Conservation (phyloP, 148 eudicot genomes). For the Euryodendron excelsum region DNA sequence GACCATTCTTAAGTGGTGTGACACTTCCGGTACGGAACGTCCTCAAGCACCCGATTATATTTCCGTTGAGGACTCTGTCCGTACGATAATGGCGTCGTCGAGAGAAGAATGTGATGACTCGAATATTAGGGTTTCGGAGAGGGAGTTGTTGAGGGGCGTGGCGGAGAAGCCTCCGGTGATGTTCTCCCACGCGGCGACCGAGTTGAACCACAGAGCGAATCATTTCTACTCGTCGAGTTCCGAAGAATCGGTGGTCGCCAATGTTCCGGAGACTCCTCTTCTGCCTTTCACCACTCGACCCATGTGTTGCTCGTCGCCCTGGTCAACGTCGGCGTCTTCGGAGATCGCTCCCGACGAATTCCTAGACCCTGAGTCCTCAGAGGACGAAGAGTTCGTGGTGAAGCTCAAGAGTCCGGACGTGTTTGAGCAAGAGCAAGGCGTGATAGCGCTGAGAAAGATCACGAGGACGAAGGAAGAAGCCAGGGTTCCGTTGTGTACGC, state of each 20-base stretch:
- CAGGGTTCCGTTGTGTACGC: constrained; percentile 54
- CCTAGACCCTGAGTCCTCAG: constrained; percentile 17
- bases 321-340: constrained; percentile 51
- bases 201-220: constrained; percentile 48
- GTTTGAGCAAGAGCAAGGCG: constrained; percentile 54
- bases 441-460: constrained; percentile 42
- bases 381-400: constrained; percentile 45
- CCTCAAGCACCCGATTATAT: constrained; percentile 36
- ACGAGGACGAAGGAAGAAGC: constrained; percentile 56
- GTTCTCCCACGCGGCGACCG: constrained; percentile 58
- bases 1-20: constrained; percentile 67
- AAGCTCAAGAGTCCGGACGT: constrained; percentile 50
- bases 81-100: constrained; percentile 10
- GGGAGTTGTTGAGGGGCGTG: constrained; percentile 50
- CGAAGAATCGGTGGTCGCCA: constrained; percentile 74
- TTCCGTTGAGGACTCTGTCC: constrained; percentile 35
- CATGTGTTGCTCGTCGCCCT: constrained; percentile 51
- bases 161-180: constrained; percentile 42
- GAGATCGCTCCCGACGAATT: constrained; percentile 36
- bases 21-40: constrained; percentile 23
- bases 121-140: constrained; percentile 43
- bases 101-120: background rate
- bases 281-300: constrained; percentile 70
- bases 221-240: constrained; percentile 63
- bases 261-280: constrained; percentile 43